Evolutionary conservation across 2,329 filamentous ascomycete species (phyloP).

Genomic region (Cladophialophora chaetospira): DNA sequence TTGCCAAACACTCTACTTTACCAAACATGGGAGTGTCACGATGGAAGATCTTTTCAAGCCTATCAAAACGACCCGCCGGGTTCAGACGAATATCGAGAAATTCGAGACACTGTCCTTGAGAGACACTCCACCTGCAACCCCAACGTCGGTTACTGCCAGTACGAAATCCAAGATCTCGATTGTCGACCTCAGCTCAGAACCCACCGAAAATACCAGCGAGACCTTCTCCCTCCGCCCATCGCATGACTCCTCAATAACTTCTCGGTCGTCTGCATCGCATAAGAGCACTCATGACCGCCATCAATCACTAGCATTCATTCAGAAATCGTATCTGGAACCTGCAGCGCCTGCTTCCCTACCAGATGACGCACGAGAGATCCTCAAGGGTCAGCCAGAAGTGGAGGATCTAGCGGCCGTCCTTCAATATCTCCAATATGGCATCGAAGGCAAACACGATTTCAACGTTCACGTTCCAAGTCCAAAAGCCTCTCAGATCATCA

Average conservation of each 20-base stretch:
- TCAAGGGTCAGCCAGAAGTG: constrained; percentile 65
- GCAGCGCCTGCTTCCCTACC: constrained; percentile 33
- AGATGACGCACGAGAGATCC: constrained; percentile 58
- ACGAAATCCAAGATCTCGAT: constrained; percentile 28
- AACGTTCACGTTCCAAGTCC: constrained; percentile 66
- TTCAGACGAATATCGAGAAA: constrained; percentile 47
- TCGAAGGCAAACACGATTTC: constrained; percentile 33
- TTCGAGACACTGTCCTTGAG: constrained; percentile 40
- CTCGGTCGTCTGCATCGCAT: constrained; percentile 23
- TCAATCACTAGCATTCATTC: constrained; percentile 30
- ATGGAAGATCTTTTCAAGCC: constrained; percentile 60
- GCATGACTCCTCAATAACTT: constrained; percentile 39
- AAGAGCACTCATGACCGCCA: constrained; percentile 22
- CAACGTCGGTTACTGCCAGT: neutral
- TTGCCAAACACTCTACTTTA: neutral
- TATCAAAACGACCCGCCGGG: constrained; percentile 57
- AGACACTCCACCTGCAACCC: constrained; percentile 10
- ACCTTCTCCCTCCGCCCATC: constrained; percentile 23
- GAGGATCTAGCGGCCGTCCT: constrained; percentile 58
- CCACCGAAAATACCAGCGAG: constrained; percentile 13
- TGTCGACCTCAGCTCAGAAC: constrained; percentile 20
- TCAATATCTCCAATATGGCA: constrained; percentile 50
- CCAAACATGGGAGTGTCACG: constrained; percentile 17
- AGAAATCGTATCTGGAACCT: constrained; percentile 29
- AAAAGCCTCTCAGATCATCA: constrained; percentile 71